phyloP scores from a whole-genome alignment of 176 grass and related monocot species.

The Panicum miliaceum region DNA sequence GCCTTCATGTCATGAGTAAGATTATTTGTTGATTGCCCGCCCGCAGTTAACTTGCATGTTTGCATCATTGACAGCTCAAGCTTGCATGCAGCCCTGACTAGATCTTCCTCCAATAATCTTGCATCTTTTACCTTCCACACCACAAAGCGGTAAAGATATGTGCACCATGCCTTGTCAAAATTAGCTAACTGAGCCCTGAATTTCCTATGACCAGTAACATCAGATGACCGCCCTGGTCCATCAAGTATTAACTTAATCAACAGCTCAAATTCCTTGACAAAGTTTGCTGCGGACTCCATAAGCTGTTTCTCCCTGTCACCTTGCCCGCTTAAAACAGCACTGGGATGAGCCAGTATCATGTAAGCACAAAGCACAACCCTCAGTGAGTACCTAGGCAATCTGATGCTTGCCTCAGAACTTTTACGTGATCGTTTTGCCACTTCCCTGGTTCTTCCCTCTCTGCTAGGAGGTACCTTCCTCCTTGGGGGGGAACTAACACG shows the following conservation, averaged over 20 bases:
- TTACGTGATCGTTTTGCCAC: constrained; percentile 48
- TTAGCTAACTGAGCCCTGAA: constrained; percentile 61
- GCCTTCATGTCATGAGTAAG: constrained; percentile 95
- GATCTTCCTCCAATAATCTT: constrained; percentile 90
- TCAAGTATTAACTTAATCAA: constrained; percentile 66
- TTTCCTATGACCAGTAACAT: constrained; percentile 39
- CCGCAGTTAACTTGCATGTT: constrained; percentile 70
- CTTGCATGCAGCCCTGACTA: constrained; percentile 91
- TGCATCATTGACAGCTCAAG: constrained; percentile 99
- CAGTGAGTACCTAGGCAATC: constrained; percentile 69
- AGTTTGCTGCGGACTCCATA: constrained; percentile 68
- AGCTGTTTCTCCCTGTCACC: constrained; percentile 74
- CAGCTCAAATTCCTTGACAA: constrained; percentile 67
- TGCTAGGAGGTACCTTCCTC: constrained; percentile 52
- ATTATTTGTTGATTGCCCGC: constrained; percentile 55
- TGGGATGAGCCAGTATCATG: constrained; percentile 96
- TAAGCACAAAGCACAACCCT: constrained; percentile 93
- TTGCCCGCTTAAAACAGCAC: constrained; percentile 91
- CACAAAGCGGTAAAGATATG: constrained; percentile 91
- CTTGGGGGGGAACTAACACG: constrained; percentile 80
- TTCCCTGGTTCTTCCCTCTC: constrained; percentile 46
- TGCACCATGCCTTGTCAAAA: constrained; percentile 86
- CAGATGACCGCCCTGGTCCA: constrained; percentile 40
- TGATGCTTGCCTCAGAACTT: constrained; percentile 49
- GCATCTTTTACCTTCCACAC: constrained; percentile 98